These are phyloP conservation scores for Acacia concinna DNA, from an alignment of 331 rosid genomes.

Conservation along the genomic window DNA sequence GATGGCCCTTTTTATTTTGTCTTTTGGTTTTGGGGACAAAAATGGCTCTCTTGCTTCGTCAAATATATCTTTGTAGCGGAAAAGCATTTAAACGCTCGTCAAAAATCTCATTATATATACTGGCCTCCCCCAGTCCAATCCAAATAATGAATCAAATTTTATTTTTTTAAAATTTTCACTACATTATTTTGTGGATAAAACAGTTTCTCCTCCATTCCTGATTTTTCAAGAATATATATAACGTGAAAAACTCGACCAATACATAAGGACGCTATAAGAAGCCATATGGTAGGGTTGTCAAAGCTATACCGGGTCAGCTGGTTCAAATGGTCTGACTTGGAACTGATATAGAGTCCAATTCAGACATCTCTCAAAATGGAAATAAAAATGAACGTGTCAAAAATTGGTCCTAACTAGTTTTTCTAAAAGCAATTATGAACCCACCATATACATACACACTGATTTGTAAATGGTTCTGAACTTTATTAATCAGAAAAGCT, in stretches of 20 bases:
- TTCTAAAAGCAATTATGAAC: too few species aligned
- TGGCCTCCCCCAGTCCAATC: neutral
- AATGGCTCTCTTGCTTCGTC: neutral
- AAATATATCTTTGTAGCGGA: neutral
- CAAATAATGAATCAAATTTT: neutral
- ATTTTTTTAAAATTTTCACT: neutral
- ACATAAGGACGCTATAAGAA: neutral
- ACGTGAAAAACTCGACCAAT: neutral
- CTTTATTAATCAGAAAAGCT: too few species aligned
- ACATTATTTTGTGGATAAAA: neutral
- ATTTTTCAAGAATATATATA: neutral
- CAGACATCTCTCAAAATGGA: neutral
- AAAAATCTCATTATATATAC: neutral
- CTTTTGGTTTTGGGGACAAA: slow-evolving; percentile 16
- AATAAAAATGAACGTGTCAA: too few species aligned
- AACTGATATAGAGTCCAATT: too few species aligned
- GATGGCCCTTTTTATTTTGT: slow-evolving; percentile 1
- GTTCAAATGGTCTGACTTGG: neutral
- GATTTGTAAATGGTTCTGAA: too few species aligned
- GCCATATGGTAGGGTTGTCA: too few species aligned
- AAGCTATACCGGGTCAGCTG: neutral
- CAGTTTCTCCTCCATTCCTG: neutral
- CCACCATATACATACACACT: neutral
- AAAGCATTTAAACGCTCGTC: neutral
- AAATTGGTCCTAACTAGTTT: neutral